Evolutionary conservation across 2,329 filamentous ascomycete genomes (phyloP).

Genomic region (Diplodia sapinea): DNA sequence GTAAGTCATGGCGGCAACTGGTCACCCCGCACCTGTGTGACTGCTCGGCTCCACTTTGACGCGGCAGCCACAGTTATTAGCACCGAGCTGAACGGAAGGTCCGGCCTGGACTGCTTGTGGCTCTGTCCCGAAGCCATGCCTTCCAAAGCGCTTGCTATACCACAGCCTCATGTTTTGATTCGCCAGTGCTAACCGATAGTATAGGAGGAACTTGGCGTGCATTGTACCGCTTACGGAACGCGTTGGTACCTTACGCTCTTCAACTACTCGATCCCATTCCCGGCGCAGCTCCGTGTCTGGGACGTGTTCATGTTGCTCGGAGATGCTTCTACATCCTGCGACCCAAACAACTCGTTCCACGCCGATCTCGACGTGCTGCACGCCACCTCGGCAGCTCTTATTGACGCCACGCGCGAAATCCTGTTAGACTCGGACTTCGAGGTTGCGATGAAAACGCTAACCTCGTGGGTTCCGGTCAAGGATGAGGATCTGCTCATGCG

Average conservation of each 20-base stretch:
- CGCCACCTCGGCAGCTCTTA: constrained; percentile 85
- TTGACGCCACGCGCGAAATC: constrained; percentile 87
- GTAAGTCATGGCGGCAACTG: constrained; percentile 58
- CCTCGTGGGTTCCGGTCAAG: constrained; percentile 90
- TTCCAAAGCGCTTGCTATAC: background rate
- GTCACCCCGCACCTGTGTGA: constrained; percentile 13
- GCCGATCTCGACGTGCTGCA: constrained; percentile 85
- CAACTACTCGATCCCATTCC: constrained; percentile 94
- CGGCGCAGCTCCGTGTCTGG: constrained; percentile 94
- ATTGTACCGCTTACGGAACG: constrained; percentile 91
- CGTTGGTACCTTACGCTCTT: constrained; percentile 98
- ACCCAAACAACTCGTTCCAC: constrained; percentile 32
- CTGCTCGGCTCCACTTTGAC: background rate
- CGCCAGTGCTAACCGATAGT: constrained; percentile 35
- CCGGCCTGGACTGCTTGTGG: constrained; percentile 9
- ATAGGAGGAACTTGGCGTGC: constrained; percentile 77
- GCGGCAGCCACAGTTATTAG: constrained; percentile 7
- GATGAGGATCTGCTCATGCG: constrained; percentile 94
- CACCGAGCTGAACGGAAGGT: constrained; percentile 8
- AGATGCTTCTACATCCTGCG: constrained; percentile 53
- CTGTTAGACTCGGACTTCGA: constrained; percentile 94
- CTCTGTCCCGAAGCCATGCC: background rate
- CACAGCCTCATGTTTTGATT: constrained; percentile 2
- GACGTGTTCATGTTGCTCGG: constrained; percentile 96
- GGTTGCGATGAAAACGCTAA: constrained; percentile 96